Conservation (phyloP, 2,329 filamentous ascomycete species). For the Cryphonectria nitschkei region DNA sequence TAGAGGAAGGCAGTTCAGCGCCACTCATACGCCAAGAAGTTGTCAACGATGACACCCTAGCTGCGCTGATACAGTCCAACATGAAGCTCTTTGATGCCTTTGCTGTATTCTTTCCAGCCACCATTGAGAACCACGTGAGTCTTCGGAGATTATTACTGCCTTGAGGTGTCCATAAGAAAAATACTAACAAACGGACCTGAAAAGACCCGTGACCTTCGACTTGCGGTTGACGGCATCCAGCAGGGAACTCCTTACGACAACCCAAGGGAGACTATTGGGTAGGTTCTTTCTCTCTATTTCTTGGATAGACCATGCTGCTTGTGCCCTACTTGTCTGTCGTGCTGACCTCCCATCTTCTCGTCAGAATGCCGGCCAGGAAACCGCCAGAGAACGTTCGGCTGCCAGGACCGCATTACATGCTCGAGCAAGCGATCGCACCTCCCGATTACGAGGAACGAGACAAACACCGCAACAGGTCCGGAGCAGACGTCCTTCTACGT, state of each 20-base stretch:
- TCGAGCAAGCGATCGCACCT: constrained; percentile 23
- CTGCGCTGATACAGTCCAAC: constrained; percentile 40
- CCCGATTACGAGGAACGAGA: constrained; percentile 13
- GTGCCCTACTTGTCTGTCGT: background rate
- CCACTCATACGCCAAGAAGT: constrained; percentile 41
- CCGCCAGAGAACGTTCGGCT: constrained; percentile 20
- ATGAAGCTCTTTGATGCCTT: constrained; percentile 41
- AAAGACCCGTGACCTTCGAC: constrained; percentile 28
- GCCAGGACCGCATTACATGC: constrained; percentile 26
- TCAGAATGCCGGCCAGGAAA: constrained; percentile 22
- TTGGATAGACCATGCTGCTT: too few relatives aligned
- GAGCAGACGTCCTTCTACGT: constrained; percentile 19
- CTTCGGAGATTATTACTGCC: background rate
- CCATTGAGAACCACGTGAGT: constrained; percentile 29
- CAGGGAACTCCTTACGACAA: constrained; percentile 22
- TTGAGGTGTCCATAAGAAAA: background rate
- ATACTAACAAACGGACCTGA: background rate
- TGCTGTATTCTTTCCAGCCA: constrained; percentile 32
- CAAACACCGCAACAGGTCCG: constrained; percentile 12
- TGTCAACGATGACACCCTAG: constrained; percentile 39
- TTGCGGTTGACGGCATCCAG: constrained; percentile 29
- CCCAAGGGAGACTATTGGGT: constrained; percentile 22
- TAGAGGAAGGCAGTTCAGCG: constrained; percentile 42
- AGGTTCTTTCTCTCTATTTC: background rate
- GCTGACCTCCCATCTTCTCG: background rate